phyloP scores from a whole-genome alignment of 257 asterid species.

The Eucommia ulmoides region DNA sequence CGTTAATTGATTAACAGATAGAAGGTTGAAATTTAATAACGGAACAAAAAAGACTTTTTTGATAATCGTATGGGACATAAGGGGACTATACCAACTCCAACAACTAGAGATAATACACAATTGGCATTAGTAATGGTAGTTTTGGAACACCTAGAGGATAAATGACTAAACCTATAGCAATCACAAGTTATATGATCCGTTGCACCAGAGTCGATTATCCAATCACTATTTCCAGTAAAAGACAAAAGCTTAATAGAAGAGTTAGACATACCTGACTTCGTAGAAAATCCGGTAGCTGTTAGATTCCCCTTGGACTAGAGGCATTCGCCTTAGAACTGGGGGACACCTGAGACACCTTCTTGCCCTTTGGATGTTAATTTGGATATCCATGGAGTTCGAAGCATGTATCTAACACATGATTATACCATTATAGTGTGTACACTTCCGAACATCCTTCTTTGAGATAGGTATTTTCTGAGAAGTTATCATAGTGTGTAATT shows the following conservation, averaged over 20 bases:
- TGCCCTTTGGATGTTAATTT: background rate
- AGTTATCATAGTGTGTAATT: background rate
- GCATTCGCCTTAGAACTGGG: background rate
- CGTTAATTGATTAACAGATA: background rate
- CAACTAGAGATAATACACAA: background rate
- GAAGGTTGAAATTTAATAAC: background rate
- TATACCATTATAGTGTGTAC: background rate
- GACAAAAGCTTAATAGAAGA: too few species aligned
- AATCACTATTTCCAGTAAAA: too few species aligned
- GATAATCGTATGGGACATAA: background rate
- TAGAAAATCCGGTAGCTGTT: background rate
- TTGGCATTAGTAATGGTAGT: background rate
- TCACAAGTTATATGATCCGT: slow-evolving; percentile 2
- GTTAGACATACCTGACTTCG: background rate
- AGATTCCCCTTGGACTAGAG: background rate
- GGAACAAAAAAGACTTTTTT: background rate
- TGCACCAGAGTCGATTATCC: background rate
- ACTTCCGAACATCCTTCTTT: background rate
- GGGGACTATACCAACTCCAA: background rate
- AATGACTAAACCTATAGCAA: background rate
- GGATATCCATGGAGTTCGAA: background rate
- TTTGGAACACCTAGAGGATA: background rate
- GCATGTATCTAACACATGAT: background rate
- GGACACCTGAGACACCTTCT: background rate
- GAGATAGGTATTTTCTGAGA: background rate